Conservation (phyloP, 1,139 yeast genomes). For the Pneumocystis sp. region DNA sequence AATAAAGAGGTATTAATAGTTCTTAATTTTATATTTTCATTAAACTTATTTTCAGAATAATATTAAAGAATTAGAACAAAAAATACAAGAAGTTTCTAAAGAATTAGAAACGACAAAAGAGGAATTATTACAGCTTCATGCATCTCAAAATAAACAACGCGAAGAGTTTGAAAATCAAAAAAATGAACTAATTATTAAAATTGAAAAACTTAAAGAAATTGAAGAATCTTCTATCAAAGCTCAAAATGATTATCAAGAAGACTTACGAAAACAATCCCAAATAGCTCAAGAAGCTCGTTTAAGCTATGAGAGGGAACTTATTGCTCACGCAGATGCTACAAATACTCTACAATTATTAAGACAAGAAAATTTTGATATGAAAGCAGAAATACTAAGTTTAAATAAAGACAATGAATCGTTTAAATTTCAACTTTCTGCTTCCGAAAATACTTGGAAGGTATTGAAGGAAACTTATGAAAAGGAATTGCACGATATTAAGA, state of each 20-base stretch:
- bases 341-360: slow-evolving; percentile 33
- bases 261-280: slow-evolving; percentile 38
- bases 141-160: slow-evolving; percentile 18
- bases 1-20: slow-evolving; percentile 26
- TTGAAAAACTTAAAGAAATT: slow-evolving; percentile 31
- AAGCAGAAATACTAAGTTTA: slow-evolving; percentile 27
- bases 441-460: slow-evolving; percentile 33
- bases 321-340: slow-evolving; percentile 42
- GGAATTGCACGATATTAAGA: slow-evolving; percentile 35
- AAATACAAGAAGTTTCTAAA: slow-evolving; percentile 1
- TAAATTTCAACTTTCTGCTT: slow-evolving; percentile 22
- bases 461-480: slow-evolving; percentile 36
- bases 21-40: slow-evolving; percentile 7
- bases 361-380: slow-evolving; percentile 30
- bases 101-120: slow-evolving; percentile 24
- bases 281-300: slow-evolving; percentile 38
- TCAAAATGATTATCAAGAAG: slow-evolving; percentile 25
- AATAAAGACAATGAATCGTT: slow-evolving; percentile 25
- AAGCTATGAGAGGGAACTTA: slow-evolving; percentile 44
- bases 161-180: slow-evolving; percentile 18
- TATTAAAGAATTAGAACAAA: slow-evolving; percentile 5
- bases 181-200: slow-evolving; percentile 26
- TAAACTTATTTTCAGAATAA: slow-evolving; percentile 24
- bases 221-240: slow-evolving; percentile 24
- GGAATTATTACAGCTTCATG: slow-evolving; percentile 23